Evolutionary conservation across 2,329 filamentous ascomycete genomes (phyloP), one percentile per base, ranked within the genome.

Genomic region (Botrytis porri): DNA sequence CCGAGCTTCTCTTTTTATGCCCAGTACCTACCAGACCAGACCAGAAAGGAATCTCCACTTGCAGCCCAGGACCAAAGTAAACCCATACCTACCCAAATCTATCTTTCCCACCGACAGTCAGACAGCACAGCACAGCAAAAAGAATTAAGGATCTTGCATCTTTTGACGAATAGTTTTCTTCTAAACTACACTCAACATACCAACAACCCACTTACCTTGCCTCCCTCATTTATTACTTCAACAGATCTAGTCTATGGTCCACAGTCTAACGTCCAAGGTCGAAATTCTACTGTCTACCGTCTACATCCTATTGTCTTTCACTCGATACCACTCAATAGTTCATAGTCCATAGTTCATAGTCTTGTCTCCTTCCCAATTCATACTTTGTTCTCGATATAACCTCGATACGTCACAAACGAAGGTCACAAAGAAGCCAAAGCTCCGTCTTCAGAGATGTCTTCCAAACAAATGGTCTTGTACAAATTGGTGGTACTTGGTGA

Each of bases 401-500:
- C 29, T 64, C 70, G 39, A 59, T 71, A 66, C 70, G 39, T 67
- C 48, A 72, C 62, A 37, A 72, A 66, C 48, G 41, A 72, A 29
- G 16, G 25, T 12, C n/a, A 41, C 51, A 57, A 29, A 57, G 51
- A 57, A 57, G 51, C 51, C n/a, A 57, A 57, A 57, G 51, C 51
- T 57, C 51, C 51, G 51, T n/a, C 41, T 37, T 51, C 20, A 64
- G 12, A 43, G 39, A 72, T 69, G 71, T 41, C 63, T 51, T 67
- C 63, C 57, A 72, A 72, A 69, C 71, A 95, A 87, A 97, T 97
- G 94, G 95, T 94, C 81, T 85, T 97, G 83, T 97, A 97, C 87
- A 97, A 97, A 85, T 85, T 97, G 88, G 94, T 97, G 89, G 94
- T 97, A 84, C 86, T 97, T 77, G 95, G 94, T 79, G 94, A 97